A percentile compares a stretch with the other conserved stretches of the same genome.
phyloP scores from a whole-genome alignment of 192 early-diverging fungal genomes.

The Chytriomyces sp. region DNA sequence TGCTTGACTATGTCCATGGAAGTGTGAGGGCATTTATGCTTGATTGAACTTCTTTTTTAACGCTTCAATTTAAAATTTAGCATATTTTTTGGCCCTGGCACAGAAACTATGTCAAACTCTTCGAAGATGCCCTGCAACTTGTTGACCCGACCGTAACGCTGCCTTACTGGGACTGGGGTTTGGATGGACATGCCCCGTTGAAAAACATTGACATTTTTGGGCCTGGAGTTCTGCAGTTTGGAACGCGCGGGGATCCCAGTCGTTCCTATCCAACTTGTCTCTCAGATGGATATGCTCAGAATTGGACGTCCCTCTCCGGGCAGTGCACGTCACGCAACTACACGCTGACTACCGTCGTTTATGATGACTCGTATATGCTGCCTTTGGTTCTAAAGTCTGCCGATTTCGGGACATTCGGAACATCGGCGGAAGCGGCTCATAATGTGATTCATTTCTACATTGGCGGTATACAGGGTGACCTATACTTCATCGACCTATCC shows the following conservation, averaged over 20 bases:
- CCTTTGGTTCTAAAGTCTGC: not conserved
- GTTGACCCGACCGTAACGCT: slow-evolving; percentile 11
- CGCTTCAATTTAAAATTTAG: not conserved
- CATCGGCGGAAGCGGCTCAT: slow-evolving; percentile 5
- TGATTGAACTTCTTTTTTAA: not conserved
- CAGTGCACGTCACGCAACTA: slow-evolving; percentile 17
- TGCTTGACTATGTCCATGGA: not conserved
- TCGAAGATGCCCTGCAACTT: slow-evolving; percentile 16
- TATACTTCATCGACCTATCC: slow-evolving; percentile 22
- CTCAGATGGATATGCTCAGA: slow-evolving; percentile 7
- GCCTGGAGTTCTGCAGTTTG: not conserved
- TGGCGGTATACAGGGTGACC: slow-evolving; percentile 3
- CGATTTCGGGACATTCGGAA: not conserved
- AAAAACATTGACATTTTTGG: slow-evolving; percentile 8
- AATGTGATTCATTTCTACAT: slow-evolving; percentile 13
- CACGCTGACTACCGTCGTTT: not conserved
- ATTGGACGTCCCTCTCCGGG: slow-evolving; percentile 7
- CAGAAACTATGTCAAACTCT: slow-evolving; percentile 10
- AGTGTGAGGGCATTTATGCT: not conserved
- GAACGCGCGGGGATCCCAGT: slow-evolving; percentile 16
- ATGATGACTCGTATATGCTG: not conserved
- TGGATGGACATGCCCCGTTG: not conserved
- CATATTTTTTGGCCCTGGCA: slow-evolving; percentile 38
- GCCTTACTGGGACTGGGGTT: slow-evolving; percentile 55
- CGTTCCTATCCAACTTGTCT: not conserved